Base-by-base conservation (phyloP, 202 grass and related monocot genomes). In the Zizania palustris region DNA sequence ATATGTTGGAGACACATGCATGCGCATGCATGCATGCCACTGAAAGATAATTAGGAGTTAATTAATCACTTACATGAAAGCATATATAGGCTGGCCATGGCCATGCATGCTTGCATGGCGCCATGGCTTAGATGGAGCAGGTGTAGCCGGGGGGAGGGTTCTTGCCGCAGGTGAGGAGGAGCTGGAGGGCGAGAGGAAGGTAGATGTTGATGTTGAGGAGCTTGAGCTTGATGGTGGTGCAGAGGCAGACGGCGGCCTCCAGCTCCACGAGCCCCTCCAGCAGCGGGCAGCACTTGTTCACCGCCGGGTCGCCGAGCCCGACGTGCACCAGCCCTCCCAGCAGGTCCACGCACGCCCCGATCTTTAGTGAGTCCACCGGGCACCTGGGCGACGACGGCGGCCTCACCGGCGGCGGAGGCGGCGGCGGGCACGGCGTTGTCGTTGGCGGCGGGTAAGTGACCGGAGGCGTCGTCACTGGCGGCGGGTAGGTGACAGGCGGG, bases 91-190 rank as follows among this genome's bases (percentile, higher is more conserved):
- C 28, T 28, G 28, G 28, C 28, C 28, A 28, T 2, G 28, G 28
- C 28, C 28, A 28, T 28, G 28, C 28, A 28, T 53, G 45, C 28
- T 1, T 53, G 45, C 11, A 46, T 63, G 65, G 60, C n/a, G 9
- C 11, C 2, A 3, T 35, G 43, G 2, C 39, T 77, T 78, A 98
- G 84, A 97, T 2, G 81, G 82, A 33, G 83, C 96, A 99, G 28
- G 85, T 99, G 90, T 90, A 99, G 18, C 96, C 87, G 3, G 89
- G 85, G 0, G 96, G 96, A 4, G 91, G 91, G 12, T 81, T 15
- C 86, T 99, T 95, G 76, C 96, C 96, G 54, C 96, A 99, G 82
- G 96, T 99, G 81, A 99, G 63, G 40, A 99, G 91, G 41, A 99
- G 87, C 92, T 95, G 91, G 74, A 99, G 87, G 12, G 96, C 96